Evolutionary conservation across 176 grass and related monocot species (phyloP), one percentile per base, ranked within the genome.

Genomic region (barley (Hordeum vulgare)): DNA sequence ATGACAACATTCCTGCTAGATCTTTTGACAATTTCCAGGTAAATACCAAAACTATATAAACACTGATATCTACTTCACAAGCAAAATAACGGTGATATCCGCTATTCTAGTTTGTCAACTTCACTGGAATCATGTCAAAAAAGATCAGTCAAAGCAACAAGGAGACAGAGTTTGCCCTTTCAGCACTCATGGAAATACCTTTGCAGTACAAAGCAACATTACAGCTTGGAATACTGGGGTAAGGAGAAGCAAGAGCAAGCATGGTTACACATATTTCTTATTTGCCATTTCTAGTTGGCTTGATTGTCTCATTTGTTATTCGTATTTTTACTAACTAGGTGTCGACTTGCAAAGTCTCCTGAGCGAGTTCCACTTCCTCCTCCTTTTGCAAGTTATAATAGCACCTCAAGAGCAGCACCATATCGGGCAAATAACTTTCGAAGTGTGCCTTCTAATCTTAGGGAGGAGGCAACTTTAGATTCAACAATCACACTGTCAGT

Each of bases 121-220:
- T 96, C 77, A 91, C 91, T 9, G 63, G 78, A 61, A 96, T 96
- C 39, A 89, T 96, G 90, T 96, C 91, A 40, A 96, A 93, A 84
- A 89, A 85, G 69, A 82, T 87, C 70, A 85, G 71, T 71, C 86
- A 96, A 80, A 74, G 64, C 39, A 96, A 81, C 58, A 96, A 83
- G 74, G 90, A 93, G 81, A 92, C 90, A 39, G 88, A 93, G 61
- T 96, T 96, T 91, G 94, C 94, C 20, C 90, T 96, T 87, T 83
- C 88, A 68, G 91, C 94, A 61, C 88, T 96, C 11, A 96, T 96
- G 94, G 94, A 96, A 85, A 89, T 96, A 73, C 94, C 94, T 33
- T 70, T 85, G 51, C 94, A 96, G 66, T 96, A 96, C 81, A 96
- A 87, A 77, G 94, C 94, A 42, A 96, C 91, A 66, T 42, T 93